These are phyloP conservation scores for Botrytis fabae DNA, from an alignment of 2,329 filamentous ascomycete species.

Conservation along the genomic window DNA sequence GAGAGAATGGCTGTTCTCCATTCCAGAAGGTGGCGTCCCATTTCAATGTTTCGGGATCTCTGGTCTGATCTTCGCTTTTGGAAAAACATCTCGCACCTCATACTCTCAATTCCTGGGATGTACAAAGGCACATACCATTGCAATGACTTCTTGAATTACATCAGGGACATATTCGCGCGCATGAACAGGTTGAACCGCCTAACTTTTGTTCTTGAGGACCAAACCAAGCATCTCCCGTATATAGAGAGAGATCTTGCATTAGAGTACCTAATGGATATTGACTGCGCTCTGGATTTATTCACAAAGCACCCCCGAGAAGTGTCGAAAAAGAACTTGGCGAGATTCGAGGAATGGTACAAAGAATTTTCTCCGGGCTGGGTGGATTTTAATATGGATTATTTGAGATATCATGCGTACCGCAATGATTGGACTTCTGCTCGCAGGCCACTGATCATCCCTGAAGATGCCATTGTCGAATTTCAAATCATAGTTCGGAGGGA, in stretches of 20 bases:
- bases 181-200: not conserved
- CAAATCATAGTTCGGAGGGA: not conserved
- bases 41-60: not conserved
- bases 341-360: not conserved
- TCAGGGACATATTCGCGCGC: not conserved
- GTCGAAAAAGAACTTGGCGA: not conserved
- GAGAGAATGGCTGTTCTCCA: fast-evolving
- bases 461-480: slow-evolving; percentile 2
- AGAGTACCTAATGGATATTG: not conserved
- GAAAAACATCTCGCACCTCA: not conserved
- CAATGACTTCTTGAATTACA: not conserved
- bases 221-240: not conserved
- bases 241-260: not conserved
- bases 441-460: not conserved
- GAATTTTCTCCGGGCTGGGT: not conserved
- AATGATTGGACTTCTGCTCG: not conserved
- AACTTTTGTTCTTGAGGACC: not conserved
- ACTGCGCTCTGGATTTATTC: not conserved
- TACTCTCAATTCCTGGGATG: not conserved
- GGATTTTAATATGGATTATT: not conserved
- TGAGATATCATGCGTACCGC: not conserved
- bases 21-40: not conserved
- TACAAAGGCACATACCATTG: not conserved
- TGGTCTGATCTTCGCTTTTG: not conserved
- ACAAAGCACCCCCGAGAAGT: not conserved